These are phyloP conservation scores for Leptographium lundbergii DNA, from an alignment of 2,329 filamentous ascomycete species.

Conservation along the genomic window DNA sequence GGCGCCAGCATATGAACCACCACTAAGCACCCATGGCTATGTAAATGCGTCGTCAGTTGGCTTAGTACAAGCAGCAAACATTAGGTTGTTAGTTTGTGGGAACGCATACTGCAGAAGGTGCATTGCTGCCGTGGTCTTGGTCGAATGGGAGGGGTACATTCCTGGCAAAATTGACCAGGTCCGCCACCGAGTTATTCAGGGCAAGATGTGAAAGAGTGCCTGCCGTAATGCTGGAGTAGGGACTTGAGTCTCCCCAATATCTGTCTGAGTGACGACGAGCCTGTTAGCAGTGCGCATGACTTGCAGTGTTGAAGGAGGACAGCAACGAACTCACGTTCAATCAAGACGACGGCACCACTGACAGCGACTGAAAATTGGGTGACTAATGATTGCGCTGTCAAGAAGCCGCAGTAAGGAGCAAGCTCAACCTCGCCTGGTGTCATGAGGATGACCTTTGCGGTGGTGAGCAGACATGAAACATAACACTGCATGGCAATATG, in stretches of 20 bases:
- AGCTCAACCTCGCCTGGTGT: constrained; percentile 2
- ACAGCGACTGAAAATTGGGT: not conserved
- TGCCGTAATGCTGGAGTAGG: constrained; percentile 35
- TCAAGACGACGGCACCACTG: not conserved
- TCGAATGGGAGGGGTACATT: constrained; percentile 42
- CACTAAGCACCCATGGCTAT: constrained; percentile 41
- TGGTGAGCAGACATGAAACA: not conserved
- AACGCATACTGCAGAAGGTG: constrained; percentile 28
- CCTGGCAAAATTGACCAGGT: constrained; percentile 41
- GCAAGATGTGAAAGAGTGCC: constrained; percentile 42
- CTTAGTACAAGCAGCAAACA: not conserved
- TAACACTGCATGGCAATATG: not conserved
- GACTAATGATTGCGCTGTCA: not conserved
- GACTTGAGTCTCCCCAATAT: constrained; percentile 44
- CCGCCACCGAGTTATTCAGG: constrained; percentile 37
- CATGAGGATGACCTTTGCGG: constrained; percentile 3
- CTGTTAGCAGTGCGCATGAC: not conserved
- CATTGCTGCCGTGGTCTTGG: constrained; percentile 30
- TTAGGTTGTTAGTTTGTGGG: not conserved
- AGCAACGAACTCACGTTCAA: constrained; percentile 1
- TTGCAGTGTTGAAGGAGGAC: not conserved
- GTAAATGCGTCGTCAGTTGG: not conserved
- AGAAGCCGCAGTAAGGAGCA: not conserved
- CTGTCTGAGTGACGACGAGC: constrained; percentile 25
- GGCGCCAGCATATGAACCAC: constrained; percentile 44